Conservation (phyloP, 2,329 filamentous ascomycete genomes). For the Talaromyces sp. region DNA sequence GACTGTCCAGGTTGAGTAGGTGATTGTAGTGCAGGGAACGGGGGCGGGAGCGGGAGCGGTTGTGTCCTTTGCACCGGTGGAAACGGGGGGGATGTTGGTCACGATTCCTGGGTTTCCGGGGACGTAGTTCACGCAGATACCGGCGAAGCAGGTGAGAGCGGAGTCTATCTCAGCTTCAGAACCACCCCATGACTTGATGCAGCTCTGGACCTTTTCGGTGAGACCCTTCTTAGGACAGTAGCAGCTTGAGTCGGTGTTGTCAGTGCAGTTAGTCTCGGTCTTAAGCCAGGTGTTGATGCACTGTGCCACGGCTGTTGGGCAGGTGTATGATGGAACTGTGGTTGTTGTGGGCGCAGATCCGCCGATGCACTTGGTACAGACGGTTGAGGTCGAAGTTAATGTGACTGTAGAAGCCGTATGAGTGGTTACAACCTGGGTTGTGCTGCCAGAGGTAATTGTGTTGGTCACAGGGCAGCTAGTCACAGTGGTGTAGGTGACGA, state of each 20-base stretch:
- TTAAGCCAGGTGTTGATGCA: conserved; percentile 92
- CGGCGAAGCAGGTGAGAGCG: conserved; percentile 82
- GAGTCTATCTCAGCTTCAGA: conserved; percentile 66
- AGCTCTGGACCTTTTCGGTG: conserved; percentile 77
- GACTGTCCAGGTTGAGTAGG: conserved; percentile 44
- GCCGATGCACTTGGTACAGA: conserved; percentile 15
- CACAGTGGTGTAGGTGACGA: conserved; percentile 32
- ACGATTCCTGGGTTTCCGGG: conserved; percentile 81
- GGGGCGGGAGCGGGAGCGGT: conserved; percentile 34
- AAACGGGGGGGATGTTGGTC: conserved; percentile 69
- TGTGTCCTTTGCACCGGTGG: conserved; percentile 49
- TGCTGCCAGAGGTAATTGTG: conserved; percentile 47
- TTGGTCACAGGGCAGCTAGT: conserved; percentile 36
- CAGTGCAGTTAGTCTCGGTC: conserved; percentile 67
- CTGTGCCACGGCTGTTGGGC: conserved; percentile 75
- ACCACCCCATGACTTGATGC: conserved; percentile 75
- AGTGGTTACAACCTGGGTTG: conserved; percentile 50
- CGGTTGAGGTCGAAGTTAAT: conserved; percentile 17
- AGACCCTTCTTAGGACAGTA: conserved; percentile 82
- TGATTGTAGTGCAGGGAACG: conserved; percentile 44
- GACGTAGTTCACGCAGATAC: conserved; percentile 80
- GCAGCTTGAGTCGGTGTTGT: conserved; percentile 81
- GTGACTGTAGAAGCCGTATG: conserved; percentile 59
- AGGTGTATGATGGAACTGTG: conserved; percentile 20
- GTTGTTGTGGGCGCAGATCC: background rate